Conservation (phyloP, 768 basidiomycete genomes). For the Imleria badia region DNA sequence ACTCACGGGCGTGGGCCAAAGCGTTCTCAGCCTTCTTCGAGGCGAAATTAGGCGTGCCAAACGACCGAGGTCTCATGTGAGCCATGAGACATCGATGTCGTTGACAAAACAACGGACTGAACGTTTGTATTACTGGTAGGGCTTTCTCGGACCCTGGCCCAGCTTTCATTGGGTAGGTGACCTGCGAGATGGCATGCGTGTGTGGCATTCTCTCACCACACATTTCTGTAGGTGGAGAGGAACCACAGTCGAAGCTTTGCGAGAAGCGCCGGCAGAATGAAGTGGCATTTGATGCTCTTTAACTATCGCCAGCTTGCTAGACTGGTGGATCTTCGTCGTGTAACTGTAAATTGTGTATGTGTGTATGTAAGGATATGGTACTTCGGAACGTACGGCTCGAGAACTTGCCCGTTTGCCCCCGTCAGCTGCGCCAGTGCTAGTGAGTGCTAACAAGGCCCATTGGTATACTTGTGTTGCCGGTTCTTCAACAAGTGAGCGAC, state of each 20-base stretch:
- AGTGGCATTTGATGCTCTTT: not conserved
- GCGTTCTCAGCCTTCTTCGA: slow-evolving; percentile 54
- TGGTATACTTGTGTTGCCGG: too few relatives aligned
- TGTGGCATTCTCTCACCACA: not conserved
- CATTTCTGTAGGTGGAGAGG: slow-evolving; percentile 11
- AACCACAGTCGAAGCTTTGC: slow-evolving; percentile 11
- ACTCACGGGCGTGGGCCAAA: slow-evolving; percentile 55
- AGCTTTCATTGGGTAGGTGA: slow-evolving; percentile 24
- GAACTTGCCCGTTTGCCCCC: too few relatives aligned
- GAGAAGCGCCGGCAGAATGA: not conserved
- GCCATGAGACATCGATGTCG: not conserved
- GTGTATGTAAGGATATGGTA: too few relatives aligned
- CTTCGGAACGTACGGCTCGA: too few relatives aligned
- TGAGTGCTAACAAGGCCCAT: too few relatives aligned
- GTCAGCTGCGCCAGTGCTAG: too few relatives aligned
- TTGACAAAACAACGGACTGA: not conserved
- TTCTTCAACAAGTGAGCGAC: too few relatives aligned
- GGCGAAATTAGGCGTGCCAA: slow-evolving; percentile 48
- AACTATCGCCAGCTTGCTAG: too few relatives aligned
- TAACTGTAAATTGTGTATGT: too few relatives aligned
- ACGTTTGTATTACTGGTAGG: slow-evolving; percentile 5
- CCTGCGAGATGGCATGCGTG: not conserved
- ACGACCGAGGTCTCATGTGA: slow-evolving; percentile 62
- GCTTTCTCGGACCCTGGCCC: slow-evolving; percentile 28
- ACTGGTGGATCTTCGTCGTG: too few relatives aligned